These are phyloP conservation scores for Populus hybrid DNA, from an alignment of 441 rosid genomes.

Conservation along the genomic window DNA sequence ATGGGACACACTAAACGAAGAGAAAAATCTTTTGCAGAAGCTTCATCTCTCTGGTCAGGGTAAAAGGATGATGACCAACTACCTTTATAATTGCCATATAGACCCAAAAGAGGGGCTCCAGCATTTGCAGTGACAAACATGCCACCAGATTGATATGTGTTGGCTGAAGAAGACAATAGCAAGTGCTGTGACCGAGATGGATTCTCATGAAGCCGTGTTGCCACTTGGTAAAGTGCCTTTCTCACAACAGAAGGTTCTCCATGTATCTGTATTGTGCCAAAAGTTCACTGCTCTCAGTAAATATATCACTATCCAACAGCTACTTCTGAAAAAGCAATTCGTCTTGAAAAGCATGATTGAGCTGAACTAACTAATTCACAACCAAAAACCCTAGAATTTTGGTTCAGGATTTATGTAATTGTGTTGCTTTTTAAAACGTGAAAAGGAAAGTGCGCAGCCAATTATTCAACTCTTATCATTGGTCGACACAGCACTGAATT, in stretches of 20 bases:
- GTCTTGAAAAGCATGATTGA: background rate
- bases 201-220: conserved; percentile 84
- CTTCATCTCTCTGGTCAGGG: conserved; percentile 75
- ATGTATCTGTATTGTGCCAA: conserved; percentile 49
- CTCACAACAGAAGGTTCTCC: conserved; percentile 82
- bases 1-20: conserved; percentile 78
- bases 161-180: conserved; percentile 57
- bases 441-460: background rate
- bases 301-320: background rate
- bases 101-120: conserved; percentile 59
- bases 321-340: background rate
- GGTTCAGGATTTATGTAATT: background rate
- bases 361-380: background rate
- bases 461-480: background rate
- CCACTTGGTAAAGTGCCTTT: conserved; percentile 80
- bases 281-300: background rate
- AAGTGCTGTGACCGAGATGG: conserved; percentile 84
- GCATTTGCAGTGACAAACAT: conserved; percentile 45
- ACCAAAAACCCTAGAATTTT: background rate
- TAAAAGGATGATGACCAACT: conserved; percentile 72
- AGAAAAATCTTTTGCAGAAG: conserved; percentile 64
- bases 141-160: conserved; percentile 49
- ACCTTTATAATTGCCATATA: conserved; percentile 82
- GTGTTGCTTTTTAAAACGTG: background rate
- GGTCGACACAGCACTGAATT: background rate